Evolutionary conservation across 2,329 filamentous ascomycete species (phyloP), one percentile per base, ranked within the genome.

Genomic region (Penicillium sclerotigenum): DNA sequence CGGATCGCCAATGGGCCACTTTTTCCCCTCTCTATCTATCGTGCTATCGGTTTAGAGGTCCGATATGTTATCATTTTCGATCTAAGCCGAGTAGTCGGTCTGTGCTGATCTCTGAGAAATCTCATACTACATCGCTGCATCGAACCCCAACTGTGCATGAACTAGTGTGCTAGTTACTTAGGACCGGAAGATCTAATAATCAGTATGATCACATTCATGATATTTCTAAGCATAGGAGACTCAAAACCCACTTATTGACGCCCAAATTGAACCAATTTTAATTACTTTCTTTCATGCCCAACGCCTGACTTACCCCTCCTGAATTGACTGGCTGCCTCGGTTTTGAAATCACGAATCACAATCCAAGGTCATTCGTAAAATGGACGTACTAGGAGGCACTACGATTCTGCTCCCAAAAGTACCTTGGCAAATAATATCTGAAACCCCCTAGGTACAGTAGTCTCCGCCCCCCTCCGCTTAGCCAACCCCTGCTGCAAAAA

Each of bases 241-340:
- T 47, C 52, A 24, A 43, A 51, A 54, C 50, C 51, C 56, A 54
- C 53, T 37, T 45, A 24, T 58, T 46, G 51, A 49, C 48, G 58
- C 61, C 63, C 55, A 60, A 63, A 57, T 52, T 51, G 20, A 47
- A 50, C 47, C 51, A 57, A 55, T 54, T 29, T 41, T 46, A 46
- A 52, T 54, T 47, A 37, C 38, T 46, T 52, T 50, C 56, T 62
- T 65, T 64, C 62, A 61, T 65, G 63, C 63, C 63, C 61, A 64
- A 65, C 53, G 58, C 59, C 60, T 52, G 51, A 48, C 24, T 56
- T 42, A 47, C 57, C 45, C 61, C 61, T 59, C 57, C 52, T 2
- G 26, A 47, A 34, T 56, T 56, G 47, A 52, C 47, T 56, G 53
- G 47, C 47, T 41, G 53, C 41, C 53, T 37, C 38, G 11, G n/a